phyloP scores from a whole-genome alignment of 129 eudicot genomes.

The Apium graveolens region DNA sequence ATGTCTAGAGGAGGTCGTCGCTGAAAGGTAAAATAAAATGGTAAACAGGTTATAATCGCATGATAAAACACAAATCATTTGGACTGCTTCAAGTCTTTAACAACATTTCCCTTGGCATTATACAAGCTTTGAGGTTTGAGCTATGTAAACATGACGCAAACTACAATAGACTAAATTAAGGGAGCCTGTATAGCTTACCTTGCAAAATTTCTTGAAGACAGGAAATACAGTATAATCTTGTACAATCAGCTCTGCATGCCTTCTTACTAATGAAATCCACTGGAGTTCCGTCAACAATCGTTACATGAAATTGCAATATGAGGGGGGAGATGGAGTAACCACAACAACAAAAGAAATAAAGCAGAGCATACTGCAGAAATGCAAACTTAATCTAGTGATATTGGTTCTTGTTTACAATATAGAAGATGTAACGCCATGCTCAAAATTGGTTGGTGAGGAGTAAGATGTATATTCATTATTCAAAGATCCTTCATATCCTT shows the following conservation, averaged over 20 bases:
- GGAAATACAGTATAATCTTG: conserved; percentile 38
- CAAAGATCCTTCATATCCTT: not conserved
- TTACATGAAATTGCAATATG: not conserved
- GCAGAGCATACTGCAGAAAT: not conserved
- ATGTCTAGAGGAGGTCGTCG: conserved; percentile 37
- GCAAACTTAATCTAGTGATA: not conserved
- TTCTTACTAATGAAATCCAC: conserved; percentile 52
- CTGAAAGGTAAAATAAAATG: conserved; percentile 11
- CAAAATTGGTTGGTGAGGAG: not conserved
- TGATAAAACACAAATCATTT: not conserved
- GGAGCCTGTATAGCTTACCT: conserved; percentile 22
- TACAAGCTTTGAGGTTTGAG: not conserved
- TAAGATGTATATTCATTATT: not conserved
- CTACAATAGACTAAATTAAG: not conserved
- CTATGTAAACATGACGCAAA: not conserved
- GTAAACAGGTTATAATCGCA: not conserved
- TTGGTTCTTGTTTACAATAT: not conserved
- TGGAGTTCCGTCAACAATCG: conserved; percentile 17
- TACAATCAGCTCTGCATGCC: conserved; percentile 47
- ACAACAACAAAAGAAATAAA: not conserved
- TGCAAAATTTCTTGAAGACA: conserved; percentile 41
- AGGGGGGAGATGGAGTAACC: not conserved
- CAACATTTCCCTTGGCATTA: not conserved
- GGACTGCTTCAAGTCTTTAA: not conserved
- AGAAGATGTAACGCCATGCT: not conserved